These are phyloP conservation scores for Fraxinus albicans DNA, from an alignment of 305 asterid species.

Conservation along the genomic window DNA sequence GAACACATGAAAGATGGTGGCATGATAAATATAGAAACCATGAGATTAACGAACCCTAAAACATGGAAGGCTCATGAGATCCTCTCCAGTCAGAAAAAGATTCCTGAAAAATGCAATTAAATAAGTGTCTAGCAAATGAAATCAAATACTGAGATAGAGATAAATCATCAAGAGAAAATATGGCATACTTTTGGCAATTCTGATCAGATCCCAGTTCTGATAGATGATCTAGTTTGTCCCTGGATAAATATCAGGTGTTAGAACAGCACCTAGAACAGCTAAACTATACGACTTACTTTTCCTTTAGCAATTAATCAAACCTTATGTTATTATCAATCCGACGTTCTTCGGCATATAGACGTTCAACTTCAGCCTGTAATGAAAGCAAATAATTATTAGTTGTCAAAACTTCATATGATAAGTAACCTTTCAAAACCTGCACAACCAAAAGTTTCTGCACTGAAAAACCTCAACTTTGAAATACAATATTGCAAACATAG, in stretches of 20 bases:
- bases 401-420: not conserved
- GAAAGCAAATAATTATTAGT: slow-evolving; percentile 14
- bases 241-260: slow-evolving; percentile 41
- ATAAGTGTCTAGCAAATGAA: slow-evolving; percentile 19
- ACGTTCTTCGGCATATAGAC: slow-evolving; percentile 46
- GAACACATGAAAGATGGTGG: slow-evolving; percentile 17
- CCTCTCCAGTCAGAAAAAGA: slow-evolving; percentile 66
- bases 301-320: slow-evolving; percentile 33
- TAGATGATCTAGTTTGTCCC: slow-evolving; percentile 59
- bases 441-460: not conserved
- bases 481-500: not conserved
- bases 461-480: not conserved
- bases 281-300: slow-evolving; percentile 3
- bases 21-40: slow-evolving; percentile 5
- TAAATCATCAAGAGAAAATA: slow-evolving; percentile 22
- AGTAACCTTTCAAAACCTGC: not conserved
- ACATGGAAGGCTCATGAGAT: slow-evolving; percentile 60
- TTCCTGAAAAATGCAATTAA: slow-evolving; percentile 47
- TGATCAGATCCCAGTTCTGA: slow-evolving; percentile 44
- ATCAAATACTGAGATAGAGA: slow-evolving; percentile 11
- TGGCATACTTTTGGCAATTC: slow-evolving; percentile 53
- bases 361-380: slow-evolving; percentile 63
- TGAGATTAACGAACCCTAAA: slow-evolving; percentile 48
- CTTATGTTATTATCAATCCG: slow-evolving; percentile 68
- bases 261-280: slow-evolving; percentile 27